These are phyloP conservation scores for Aspergillus nanangensis DNA, from an alignment of 495 filamentous ascomycete species.

Conservation along the genomic window DNA sequence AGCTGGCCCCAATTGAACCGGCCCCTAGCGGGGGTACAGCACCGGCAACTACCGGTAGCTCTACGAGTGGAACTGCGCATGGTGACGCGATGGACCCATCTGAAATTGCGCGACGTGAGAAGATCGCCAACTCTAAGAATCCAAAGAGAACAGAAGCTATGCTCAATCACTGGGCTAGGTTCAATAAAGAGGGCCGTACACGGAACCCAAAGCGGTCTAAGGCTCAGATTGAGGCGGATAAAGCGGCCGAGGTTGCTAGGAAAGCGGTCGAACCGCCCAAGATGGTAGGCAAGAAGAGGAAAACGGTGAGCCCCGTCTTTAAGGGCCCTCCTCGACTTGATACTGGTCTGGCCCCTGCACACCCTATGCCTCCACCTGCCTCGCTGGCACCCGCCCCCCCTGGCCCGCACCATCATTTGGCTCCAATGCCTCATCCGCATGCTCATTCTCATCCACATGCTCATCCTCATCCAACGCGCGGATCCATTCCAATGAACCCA, in stretches of 20 bases:
- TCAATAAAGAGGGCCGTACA: slow-evolving; percentile 38
- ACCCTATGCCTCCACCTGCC: slow-evolving; percentile 11
- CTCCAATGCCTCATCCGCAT: slow-evolving; percentile 13
- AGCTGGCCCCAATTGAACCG: slow-evolving; percentile 20
- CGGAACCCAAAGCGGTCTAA: slow-evolving; percentile 46
- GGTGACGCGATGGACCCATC: slow-evolving; percentile 24
- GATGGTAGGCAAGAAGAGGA: slow-evolving; percentile 14
- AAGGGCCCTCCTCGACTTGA: slow-evolving; percentile 6
- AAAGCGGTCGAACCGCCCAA: slow-evolving; percentile 25
- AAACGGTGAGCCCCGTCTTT: slow-evolving; percentile 10
- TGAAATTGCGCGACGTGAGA: slow-evolving; percentile 30
- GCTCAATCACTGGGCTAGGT: slow-evolving; percentile 46
- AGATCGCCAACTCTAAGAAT: slow-evolving; percentile 45
- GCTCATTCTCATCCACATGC: slow-evolving; percentile 15
- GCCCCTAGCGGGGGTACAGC: slow-evolving; percentile 10
- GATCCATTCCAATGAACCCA: slow-evolving; percentile 9
- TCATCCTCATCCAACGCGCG: slow-evolving; percentile 8
- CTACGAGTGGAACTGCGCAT: slow-evolving; percentile 2
- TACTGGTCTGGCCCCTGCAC: slow-evolving; percentile 15
- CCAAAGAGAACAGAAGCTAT: slow-evolving; percentile 45
- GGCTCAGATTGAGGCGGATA: slow-evolving; percentile 41
- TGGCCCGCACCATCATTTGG: slow-evolving; percentile 13
- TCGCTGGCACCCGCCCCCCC: slow-evolving; percentile 18
- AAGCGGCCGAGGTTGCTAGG: slow-evolving; percentile 22
- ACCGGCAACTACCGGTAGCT: slow-evolving; percentile 3